phyloP scores from a whole-genome alignment of 2,329 filamentous ascomycete genomes.

The Colletotrichum paranaense region DNA sequence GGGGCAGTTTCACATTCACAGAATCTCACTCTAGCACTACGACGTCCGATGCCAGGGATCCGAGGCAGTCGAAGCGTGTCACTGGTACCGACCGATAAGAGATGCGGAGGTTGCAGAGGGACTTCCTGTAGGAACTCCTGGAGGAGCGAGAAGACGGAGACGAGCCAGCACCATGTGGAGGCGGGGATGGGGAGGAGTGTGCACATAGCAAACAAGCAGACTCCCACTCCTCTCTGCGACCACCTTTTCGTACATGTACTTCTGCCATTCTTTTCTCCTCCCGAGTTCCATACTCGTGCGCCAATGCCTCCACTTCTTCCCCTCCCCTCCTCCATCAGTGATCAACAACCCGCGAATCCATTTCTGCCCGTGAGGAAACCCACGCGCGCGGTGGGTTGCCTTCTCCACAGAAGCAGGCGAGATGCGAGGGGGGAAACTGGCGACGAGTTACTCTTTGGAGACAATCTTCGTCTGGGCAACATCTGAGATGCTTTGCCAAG shows the following conservation, averaged over 20 bases:
- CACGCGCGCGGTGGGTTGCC: not conserved
- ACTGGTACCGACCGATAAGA: not conserved
- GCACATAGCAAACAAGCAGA: not conserved
- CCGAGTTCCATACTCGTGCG: not conserved
- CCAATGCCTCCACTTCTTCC: not conserved
- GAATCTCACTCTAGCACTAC: not conserved
- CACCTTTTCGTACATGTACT: not conserved
- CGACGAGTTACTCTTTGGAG: not conserved
- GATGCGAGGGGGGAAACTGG: too few relatives aligned
- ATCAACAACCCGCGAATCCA: constrained; percentile 1
- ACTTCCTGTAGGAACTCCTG: not conserved
- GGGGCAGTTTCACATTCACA: constrained; percentile 56
- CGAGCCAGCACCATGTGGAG: constrained; percentile 8
- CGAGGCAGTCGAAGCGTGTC: not conserved
- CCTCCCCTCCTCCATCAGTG: not conserved
- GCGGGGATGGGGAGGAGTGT: not conserved
- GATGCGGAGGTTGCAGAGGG: not conserved
- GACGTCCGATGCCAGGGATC: not conserved
- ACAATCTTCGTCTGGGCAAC: not conserved
- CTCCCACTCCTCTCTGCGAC: not conserved
- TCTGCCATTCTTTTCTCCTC: not conserved
- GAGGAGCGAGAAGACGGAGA: not conserved
- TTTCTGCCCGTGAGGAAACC: not conserved
- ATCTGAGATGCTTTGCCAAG: not conserved
- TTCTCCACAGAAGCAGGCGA: not conserved